Base-by-base conservation (phyloP, 2,329 filamentous ascomycete species). In the Trichoderma afroharzianum region DNA sequence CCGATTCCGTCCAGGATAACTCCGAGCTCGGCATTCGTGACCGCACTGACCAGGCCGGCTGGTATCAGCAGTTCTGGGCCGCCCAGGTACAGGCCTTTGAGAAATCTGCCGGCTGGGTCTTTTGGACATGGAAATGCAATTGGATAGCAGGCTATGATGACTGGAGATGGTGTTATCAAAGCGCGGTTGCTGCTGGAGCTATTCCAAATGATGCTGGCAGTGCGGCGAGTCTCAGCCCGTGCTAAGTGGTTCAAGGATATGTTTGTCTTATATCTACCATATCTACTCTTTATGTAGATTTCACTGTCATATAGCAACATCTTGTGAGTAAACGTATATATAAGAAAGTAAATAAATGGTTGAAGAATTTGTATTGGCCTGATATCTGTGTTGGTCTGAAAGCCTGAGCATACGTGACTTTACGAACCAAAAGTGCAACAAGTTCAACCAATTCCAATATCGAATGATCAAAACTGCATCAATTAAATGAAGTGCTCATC, bases 61-160 rank as follows among this genome's bases (percentile, higher is more conserved):
- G 89, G 78, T 91, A 91, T 77, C 79, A 74, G 61, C 79, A 83
- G 58, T 91, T 85, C 83, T 91, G 87, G 78, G 85, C 85, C 0
- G 88, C 88, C 0, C 88, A 90, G 78, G 82, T 85, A 0, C 81
- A 83, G 58, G 79, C 84, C 0, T 90, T 88, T 75, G 88, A 91
- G 79, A 82, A 82, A 70, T 79, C 82, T 18, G 80, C 81, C 8
- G 87, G 88, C 0, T 90, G 87, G 87, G 77, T 88, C 3, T 90
- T 89, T 75, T 91, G 88, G 88, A 83, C 83, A 0, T 90, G 88
- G 88, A 90, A 90, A 79, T 79, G 77, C 55, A 74, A 76, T 30
- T 74, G 74, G 74, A 74, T 74, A 28, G n/a, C 75, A 1, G 87
- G 77, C 18, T 84, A 74, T 71, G 81, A 80, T 43, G 84, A 86